Evolutionary conservation across 1,139 yeast genomes (phyloP).

Genomic region (Diutina ranongensis): DNA sequence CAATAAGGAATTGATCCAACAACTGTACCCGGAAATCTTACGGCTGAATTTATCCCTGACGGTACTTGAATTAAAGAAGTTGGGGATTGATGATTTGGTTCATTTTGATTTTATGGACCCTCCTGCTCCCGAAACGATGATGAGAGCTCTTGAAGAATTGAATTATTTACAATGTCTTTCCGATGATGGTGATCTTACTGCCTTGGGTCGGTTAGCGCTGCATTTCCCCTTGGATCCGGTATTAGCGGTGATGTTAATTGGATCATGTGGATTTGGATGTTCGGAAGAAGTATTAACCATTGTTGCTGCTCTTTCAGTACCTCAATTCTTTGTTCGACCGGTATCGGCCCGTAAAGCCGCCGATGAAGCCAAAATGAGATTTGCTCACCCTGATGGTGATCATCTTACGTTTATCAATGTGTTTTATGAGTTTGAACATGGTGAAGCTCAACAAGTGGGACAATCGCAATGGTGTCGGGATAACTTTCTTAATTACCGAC

Average conservation of each 20-base stretch:
- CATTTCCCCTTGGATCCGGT: slow-evolving; percentile 94
- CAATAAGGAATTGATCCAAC: slow-evolving; percentile 86
- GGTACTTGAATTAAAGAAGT: slow-evolving; percentile 81
- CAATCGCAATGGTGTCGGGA: slow-evolving; percentile 84
- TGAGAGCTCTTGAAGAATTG: slow-evolving; percentile 94
- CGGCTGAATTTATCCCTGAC: slow-evolving; percentile 87
- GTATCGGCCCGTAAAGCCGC: slow-evolving; percentile 81
- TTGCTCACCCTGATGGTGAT: slow-evolving; percentile 94
- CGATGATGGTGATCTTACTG: slow-evolving; percentile 84
- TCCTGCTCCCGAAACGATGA: slow-evolving; percentile 99
- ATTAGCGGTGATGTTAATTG: slow-evolving; percentile 86
- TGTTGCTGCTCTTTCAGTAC: slow-evolving; percentile 86
- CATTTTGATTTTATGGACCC: slow-evolving; percentile 99
- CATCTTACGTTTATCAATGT: slow-evolving; percentile 86
- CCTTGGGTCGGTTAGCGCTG: slow-evolving; percentile 81
- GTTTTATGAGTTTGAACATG: slow-evolving; percentile 69
- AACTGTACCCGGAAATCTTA: slow-evolving; percentile 90
- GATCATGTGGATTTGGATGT: slow-evolving; percentile 75
- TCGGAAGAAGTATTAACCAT: slow-evolving; percentile 82
- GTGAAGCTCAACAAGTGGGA: slow-evolving; percentile 52
- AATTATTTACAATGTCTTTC: slow-evolving; percentile 83
- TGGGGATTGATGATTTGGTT: slow-evolving; percentile 91
- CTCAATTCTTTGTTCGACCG: slow-evolving; percentile 91
- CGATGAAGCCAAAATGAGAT: slow-evolving; percentile 78
- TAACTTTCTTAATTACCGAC: slow-evolving; percentile 73